Base-by-base conservation (phyloP, 495 filamentous ascomycete species). In the Aspergillus homomorphus region DNA sequence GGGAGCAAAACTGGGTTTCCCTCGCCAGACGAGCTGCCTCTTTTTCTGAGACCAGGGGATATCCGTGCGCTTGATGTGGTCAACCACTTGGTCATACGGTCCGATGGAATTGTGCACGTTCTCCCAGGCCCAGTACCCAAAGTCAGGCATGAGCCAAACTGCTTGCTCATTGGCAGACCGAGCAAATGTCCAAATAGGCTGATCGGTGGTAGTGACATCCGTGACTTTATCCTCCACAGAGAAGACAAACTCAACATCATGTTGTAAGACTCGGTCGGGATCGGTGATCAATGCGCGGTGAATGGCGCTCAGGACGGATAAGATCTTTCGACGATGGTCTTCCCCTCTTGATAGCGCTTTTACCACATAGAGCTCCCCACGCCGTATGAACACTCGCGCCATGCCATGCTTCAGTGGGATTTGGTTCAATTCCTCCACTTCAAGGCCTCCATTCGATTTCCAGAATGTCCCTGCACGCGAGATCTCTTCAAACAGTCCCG, bases 101-200 rank as follows among this genome's bases (percentile, higher is more conserved):
- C 82, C 82, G 42, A 89, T 77, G 54, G 81, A 77, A 48, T 82
- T 77, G 4, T 84, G 73, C 0, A 79, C 70, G n/a, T 86, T 77
- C 1, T 84, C 76, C 86, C 87, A 90, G 0, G 83, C 77, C 86
- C 87, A 92, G 73, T 84, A 89, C 62, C 84, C 82, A 68, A 91
- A 92, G 70, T 92, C 89, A 0, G 89, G 89, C 72, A 92, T 88
- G 0, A 89, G 65, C 84, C 89, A 92, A 49, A 73, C 70, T 1
- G 56, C 82, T 71, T 59, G 70, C 38, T 79, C 74, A 12, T 56
- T 62, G 1, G 68, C 67, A 4, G 69, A 70, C 10, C 70, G 71
- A 3, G 83, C 71, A 61, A 80, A 79, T 8, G 75, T 73, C 83
- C 84, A 87, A 14, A 81, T 73, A 4, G 74, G 67, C 54, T 84